Evolutionary conservation across 1,284 basidiomycete genomes (phyloP), one percentile per base, ranked within the genome.

Genomic region (Mrakiaceae sp.): DNA sequence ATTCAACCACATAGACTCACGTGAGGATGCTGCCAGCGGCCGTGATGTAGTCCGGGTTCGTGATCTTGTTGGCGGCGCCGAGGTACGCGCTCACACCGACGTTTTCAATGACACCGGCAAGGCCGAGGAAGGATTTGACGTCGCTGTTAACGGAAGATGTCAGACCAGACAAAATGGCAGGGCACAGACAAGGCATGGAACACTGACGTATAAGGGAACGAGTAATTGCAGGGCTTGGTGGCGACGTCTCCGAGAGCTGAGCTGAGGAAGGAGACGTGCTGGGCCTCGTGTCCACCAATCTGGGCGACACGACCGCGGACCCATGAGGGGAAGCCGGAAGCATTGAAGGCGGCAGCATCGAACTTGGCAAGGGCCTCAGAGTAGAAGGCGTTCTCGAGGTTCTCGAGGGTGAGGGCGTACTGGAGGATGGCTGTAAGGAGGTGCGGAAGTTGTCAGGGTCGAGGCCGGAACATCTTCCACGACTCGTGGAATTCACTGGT

Each of bases 31-130:
- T 82, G 5, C 79, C 87, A 49, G 87, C 87, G 27, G 83, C 81
- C 62, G 81, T 81, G 62, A 66, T 9, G 62, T 60, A 60, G 58
- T 53, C 59, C 46, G 67, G 14, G 62, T 66, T 47, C 43, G 60
- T 53, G 61, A 66, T 63, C 60, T 59, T 52, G 57, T 50, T 53
- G 42, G 63, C 63, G 58, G 82, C 87, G 65, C 87, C 88, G 47
- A 87, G 81, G 75, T 90, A 90, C 16, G 86, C 86, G 49, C 80
- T 77, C 54, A 89, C 87, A 70, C 90, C 88, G 55, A 89, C 80
- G 67, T 84, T 81, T 78, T 92, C 89, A n/a, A 92, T 82, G 2
- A 85, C 76, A 68, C 87, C 85, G 2, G 87, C 87, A 8, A 81
- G 81, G 4, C 82, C 78, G 47, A 83, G 81, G 86, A 88, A 87